Percentiles rank a stretch among this genome's conserved stretches.
phyloP scores from a whole-genome alignment of 2,329 filamentous ascomycete species.

The Alternaria hordeiaustralica region DNA sequence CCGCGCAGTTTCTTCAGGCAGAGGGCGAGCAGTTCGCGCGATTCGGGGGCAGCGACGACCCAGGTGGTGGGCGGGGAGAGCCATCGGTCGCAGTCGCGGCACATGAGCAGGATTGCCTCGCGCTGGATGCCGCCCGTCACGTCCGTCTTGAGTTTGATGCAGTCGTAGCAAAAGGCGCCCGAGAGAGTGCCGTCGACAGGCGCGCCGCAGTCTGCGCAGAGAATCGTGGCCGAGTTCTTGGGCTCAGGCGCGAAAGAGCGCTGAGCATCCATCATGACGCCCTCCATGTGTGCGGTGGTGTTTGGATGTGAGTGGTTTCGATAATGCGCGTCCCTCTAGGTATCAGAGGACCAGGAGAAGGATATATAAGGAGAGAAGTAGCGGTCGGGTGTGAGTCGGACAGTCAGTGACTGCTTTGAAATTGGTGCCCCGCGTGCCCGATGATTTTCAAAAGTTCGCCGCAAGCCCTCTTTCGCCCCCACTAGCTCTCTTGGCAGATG shows the following conservation, averaged over 20 bases:
- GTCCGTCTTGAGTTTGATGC: constrained; percentile 92
- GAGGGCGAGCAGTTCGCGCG: constrained; percentile 87
- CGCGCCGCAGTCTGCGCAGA: constrained; percentile 97
- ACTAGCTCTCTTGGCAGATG: not conserved
- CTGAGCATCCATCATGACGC: constrained; percentile 52
- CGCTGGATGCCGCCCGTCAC: constrained; percentile 90
- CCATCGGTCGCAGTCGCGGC: constrained; percentile 92
- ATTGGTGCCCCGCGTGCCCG: constrained; percentile 30
- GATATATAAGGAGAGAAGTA: constrained; percentile 1
- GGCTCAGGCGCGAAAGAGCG: constrained; percentile 49
- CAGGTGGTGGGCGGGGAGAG: constrained; percentile 84
- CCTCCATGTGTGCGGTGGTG: constrained; percentile 12
- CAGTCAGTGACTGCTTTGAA: constrained; percentile 35
- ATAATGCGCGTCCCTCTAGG: not conserved
- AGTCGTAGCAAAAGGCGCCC: constrained; percentile 93
- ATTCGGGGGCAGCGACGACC: constrained; percentile 85
- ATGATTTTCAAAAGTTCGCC: constrained; percentile 25
- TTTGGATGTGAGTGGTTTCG: not conserved
- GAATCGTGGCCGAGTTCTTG: constrained; percentile 69
- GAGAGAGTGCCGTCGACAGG: constrained; percentile 88
- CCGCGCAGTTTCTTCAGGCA: constrained; percentile 89
- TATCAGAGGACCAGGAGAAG: not conserved
- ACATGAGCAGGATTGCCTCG: constrained; percentile 88
- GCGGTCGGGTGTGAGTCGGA: constrained; percentile 20
- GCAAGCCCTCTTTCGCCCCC: constrained; percentile 12